phyloP scores from a whole-genome alignment of 2,329 filamentous ascomycete genomes.

The Apiospora kogelbergensis region DNA sequence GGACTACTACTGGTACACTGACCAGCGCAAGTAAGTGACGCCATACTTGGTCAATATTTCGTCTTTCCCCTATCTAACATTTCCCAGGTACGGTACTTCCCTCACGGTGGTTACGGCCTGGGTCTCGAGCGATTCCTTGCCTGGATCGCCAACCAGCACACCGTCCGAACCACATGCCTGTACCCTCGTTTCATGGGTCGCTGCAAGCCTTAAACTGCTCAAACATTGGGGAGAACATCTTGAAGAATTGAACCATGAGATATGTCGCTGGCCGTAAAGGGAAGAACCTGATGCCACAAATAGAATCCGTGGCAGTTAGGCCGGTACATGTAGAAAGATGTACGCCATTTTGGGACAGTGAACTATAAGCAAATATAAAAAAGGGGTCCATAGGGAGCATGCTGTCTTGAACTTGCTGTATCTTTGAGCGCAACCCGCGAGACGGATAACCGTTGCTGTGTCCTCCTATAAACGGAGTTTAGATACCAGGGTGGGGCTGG shows the following conservation, averaged over 20 bases:
- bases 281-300: neutral
- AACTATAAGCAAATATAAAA: neutral
- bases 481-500: neutral
- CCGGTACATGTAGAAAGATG: neutral
- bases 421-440: neutral
- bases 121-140: constrained; percentile 80
- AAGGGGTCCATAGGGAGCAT: neutral
- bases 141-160: constrained; percentile 64
- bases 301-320: neutral
- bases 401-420: neutral
- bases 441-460: too few relatives aligned
- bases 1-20: constrained; percentile 98
- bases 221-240: neutral
- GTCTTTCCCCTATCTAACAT: constrained; percentile 10
- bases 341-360: neutral
- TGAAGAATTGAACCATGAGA: neutral
- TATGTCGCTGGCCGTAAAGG: neutral
- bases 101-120: constrained; percentile 90
- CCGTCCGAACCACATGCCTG: constrained; percentile 66
- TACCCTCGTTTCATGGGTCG: constrained; percentile 81
- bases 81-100: constrained; percentile 79
- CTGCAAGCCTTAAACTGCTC: constrained; percentile 63
- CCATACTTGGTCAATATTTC: neutral
- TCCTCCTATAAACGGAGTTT: neutral
- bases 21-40: constrained; percentile 81